Evolutionary conservation across 2,329 filamentous ascomycete species (phyloP).

Genomic region (Scortechinia acanthostroma): DNA sequence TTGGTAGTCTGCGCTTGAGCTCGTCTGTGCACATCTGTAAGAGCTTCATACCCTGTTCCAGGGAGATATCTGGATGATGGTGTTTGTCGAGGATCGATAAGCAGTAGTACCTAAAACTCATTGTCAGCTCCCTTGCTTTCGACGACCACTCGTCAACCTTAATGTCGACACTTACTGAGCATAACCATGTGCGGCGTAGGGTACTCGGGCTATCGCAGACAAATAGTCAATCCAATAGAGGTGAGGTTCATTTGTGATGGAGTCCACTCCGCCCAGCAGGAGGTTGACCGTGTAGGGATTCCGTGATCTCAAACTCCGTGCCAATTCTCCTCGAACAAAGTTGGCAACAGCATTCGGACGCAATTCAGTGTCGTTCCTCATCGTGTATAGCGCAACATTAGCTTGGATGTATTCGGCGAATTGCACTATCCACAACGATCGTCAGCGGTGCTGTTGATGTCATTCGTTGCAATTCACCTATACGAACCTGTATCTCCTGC

Average conservation of each 20-base stretch:
- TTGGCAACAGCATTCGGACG: conserved; percentile 81
- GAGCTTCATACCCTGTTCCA: conserved; percentile 85
- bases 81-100: conserved; percentile 97
- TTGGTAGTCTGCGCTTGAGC: conserved; percentile 89
- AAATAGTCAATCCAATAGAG: conserved; percentile 98
- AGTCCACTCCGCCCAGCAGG: conserved; percentile 85
- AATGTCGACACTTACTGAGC: conserved; percentile 69
- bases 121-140: no score
- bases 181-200: conserved; percentile 96
- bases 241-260: conserved; percentile 81
- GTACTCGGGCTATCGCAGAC: conserved; percentile 77
- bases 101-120: conserved; percentile 74
- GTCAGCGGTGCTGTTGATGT: not conserved
- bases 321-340: conserved; percentile 91
- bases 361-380: conserved; percentile 92
- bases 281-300: conserved; percentile 97
- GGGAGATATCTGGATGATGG: conserved; percentile 86
- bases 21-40: conserved; percentile 93
- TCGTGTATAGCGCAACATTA: conserved; percentile 95
- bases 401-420: conserved; percentile 99
- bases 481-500: conserved; percentile 84
- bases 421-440: conserved; percentile 59
- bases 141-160: no score
- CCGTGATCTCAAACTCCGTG: conserved; percentile 79
- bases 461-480: no score